Base-by-base conservation (phyloP, 2,329 filamentous ascomycete genomes). In the Verticillium isaacii region DNA sequence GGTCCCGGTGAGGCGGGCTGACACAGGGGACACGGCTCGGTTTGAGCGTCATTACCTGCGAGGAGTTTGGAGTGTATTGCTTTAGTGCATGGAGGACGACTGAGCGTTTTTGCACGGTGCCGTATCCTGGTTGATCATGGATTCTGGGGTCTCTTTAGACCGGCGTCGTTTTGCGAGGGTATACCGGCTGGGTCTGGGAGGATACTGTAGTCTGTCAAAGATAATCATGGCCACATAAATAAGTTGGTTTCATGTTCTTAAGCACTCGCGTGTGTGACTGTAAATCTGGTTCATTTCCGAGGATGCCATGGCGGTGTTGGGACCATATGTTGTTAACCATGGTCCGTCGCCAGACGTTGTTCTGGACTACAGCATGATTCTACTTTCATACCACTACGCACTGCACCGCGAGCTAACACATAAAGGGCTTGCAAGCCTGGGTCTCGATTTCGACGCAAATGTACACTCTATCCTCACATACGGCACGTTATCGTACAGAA, bases 401-500 rank as follows among this genome's bases (percentile, higher is more conserved):
- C 29, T 29, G 29, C 5, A 29, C 29, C 29, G 29, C 29, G 19
- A n/a, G 19, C n/a, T 29, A 5, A 52, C 19, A 5, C 3, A 5
- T 5, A 12, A 29, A 14, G n/a, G 45, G 45, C 45, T 3, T 19
- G 19, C 19, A 25, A 52, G 45, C 6, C 45, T 52, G 45, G 34
- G 29, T 29, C 29, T 36, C 34, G 14, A 23, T 50, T 29, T 34
- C 15, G 29, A 55, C 19, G n/a, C 23, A 41, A 36, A 36, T 36
- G 19, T 60, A 52, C 57, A 58, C 32, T 64, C 60, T 60, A 62
- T 64, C 62, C 32, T 52, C 60, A 62, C 63, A 64, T 61, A 29
- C 41, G 52, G 39, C 37, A 36, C 29, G 29, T 45, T 69, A 74
- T 75, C 68, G 68, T 73, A 74, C 72, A 29, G 29, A 29, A 29